These are phyloP conservation scores for Naganishia cerealis DNA, from an alignment of 1,284 basidiomycete species.

Conservation along the genomic window DNA sequence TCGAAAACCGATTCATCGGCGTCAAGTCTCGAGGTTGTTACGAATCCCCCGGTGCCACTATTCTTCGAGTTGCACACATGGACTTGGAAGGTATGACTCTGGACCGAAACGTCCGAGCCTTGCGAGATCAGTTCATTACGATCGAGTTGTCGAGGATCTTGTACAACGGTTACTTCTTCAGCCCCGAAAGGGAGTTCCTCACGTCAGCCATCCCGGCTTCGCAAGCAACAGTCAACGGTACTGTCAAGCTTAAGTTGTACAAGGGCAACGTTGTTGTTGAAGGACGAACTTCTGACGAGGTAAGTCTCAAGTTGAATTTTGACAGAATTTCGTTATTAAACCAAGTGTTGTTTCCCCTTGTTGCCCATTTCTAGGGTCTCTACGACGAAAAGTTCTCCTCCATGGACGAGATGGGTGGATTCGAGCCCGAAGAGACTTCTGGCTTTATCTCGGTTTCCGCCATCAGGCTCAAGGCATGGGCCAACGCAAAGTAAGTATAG, in stretches of 20 bases:
- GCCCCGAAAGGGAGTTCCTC: constrained; percentile 94
- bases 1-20: constrained; percentile 98
- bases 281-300: constrained; percentile 82
- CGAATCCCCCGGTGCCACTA: constrained; percentile 93
- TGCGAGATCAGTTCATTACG: constrained; percentile 93
- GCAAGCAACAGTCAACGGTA: constrained; percentile 93
- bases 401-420: constrained; percentile 98
- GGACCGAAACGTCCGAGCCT: constrained; percentile 91
- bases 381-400: constrained; percentile 97
- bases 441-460: constrained; percentile 95
- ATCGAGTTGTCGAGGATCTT: constrained; percentile 84
- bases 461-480: constrained; percentile 91
- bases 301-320: constrained; percentile 48
- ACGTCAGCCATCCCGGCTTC: constrained; percentile 83
- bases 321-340: not conserved
- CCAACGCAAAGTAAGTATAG: constrained; percentile 44
- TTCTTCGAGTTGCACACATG: constrained; percentile 91
- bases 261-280: constrained; percentile 95
- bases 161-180: constrained; percentile 92
- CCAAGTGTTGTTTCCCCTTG: not conserved
- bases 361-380: constrained; percentile 64
- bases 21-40: constrained; percentile 99
- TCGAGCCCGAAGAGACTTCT: constrained; percentile 86
- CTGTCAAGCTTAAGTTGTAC: constrained; percentile 86
- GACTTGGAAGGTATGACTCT: constrained; percentile 96